Conservation (phyloP, 148 eudicot genomes). For the Persicaria tinctoria region DNA sequence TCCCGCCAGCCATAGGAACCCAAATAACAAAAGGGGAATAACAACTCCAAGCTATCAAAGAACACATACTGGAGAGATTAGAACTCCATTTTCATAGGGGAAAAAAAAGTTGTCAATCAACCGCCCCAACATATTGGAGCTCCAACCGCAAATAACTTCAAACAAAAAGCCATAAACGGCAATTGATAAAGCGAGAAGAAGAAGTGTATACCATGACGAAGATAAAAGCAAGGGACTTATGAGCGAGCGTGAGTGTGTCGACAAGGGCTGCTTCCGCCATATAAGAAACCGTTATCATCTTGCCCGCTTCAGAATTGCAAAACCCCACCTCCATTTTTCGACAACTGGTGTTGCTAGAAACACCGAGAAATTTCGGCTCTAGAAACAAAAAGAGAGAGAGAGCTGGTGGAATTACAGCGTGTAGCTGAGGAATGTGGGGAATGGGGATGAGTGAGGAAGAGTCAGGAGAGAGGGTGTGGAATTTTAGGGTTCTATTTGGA, state of each 20-base stretch:
- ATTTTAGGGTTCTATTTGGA: slow-evolving; percentile 14
- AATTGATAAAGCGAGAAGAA: neutral
- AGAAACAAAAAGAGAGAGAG: neutral
- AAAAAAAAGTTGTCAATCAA: neutral
- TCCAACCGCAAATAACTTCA: neutral
- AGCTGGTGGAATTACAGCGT: neutral
- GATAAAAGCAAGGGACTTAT: slow-evolving; percentile 6
- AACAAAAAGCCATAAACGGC: neutral
- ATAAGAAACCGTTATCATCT: neutral
- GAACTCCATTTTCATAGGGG: neutral
- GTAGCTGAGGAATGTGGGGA: slow-evolving; percentile 5
- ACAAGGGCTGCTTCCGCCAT: slow-evolving; percentile 13
- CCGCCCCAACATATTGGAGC: neutral
- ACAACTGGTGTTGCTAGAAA: neutral
- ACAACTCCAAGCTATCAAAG: neutral
- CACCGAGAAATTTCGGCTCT: neutral
- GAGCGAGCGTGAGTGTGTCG: slow-evolving; percentile 10
- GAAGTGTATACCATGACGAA: slow-evolving; percentile 6
- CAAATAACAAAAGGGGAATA: neutral
- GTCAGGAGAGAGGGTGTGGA: neutral
- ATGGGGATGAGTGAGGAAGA: neutral
- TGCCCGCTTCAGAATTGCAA: slow-evolving; percentile 10
- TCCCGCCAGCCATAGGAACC: neutral
- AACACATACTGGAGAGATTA: neutral
- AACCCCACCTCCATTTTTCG: slow-evolving; percentile 10